Evolutionary conservation across 345 rosid species (phyloP), one percentile per base, ranked within the genome.

Genomic region (Salix viminalis): DNA sequence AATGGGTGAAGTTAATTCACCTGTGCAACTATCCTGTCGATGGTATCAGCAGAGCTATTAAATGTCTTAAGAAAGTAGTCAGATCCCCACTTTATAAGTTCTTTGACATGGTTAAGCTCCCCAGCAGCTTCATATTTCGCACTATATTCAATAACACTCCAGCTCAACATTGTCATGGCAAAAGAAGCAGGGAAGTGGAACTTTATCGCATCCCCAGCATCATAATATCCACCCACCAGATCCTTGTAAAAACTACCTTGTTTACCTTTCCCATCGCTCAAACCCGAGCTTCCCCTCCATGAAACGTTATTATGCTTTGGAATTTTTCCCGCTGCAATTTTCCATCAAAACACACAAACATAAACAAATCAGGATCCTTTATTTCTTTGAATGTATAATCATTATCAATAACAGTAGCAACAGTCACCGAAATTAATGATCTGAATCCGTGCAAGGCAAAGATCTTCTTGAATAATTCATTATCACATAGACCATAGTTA

Each of bases 81-180:
- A 70, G 87, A 86, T 15, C 98, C 99, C 98, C 97, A 92, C 79
- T 94, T 96, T 83, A 96, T 96, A 69, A 96, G 76, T 1, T 94
- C 99, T 76, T 91, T 96, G 64, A 89, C 87, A 83, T 96, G 99
- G 77, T 65, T 82, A 42, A 96, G 97, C 95, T 96, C 99, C 0
- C 97, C 97, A 0, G 92, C 92, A 7, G 97, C 97, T 79, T 94
- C 94, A 54, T 91, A 96, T 70, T 96, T 94, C 4, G 90, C 93
- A 66, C 98, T 92, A 77, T 96, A 96, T 70, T 96, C 99, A 11
- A 96, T 94, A 28, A 96, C 98, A 75, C 98, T 94, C 98, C 98
- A 96, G 75, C 99, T 96, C 84, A 96, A 79, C 99, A 96, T 91
- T 2, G 99, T 96, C 90, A 96, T 88, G 74, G 99, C 88, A 83